Evolutionary conservation across 371 early-diverging fungal genomes (phyloP).

Genomic region (Rozella allomycis): DNA sequence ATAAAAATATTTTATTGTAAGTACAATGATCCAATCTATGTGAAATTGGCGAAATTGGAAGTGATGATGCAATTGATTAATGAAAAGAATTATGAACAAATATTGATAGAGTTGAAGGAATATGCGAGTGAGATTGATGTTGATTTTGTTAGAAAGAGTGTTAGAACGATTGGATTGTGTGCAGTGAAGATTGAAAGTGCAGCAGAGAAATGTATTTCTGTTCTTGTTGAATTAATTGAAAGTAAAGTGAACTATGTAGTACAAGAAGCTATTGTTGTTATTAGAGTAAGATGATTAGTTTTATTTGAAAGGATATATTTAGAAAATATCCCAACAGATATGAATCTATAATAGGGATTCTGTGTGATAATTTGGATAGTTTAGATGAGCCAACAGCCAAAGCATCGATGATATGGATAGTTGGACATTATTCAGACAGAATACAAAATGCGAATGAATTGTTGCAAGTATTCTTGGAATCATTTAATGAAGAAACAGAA

Average conservation of each 20-base stretch:
- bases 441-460: constrained; percentile 66
- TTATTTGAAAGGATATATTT: constrained; percentile 51
- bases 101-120: constrained; percentile 76
- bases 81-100: constrained; percentile 62
- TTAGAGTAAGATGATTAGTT: constrained; percentile 32
- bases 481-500: constrained; percentile 57
- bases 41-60: constrained; percentile 87
- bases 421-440: constrained; percentile 85
- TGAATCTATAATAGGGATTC: constrained; percentile 56
- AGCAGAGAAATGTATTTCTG: constrained; percentile 64
- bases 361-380: constrained; percentile 70
- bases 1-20: constrained; percentile 91
- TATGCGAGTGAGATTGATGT: constrained; percentile 91
- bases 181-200: constrained; percentile 76
- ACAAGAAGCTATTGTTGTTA: constrained; percentile 74
- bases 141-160: constrained; percentile 78
- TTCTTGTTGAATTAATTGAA: constrained; percentile 67
- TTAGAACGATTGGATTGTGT: constrained; percentile 72
- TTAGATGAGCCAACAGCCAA: constrained; percentile 84
- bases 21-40: constrained; percentile 94
- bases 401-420: constrained; percentile 79
- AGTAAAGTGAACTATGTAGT: constrained; percentile 74
- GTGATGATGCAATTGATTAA: constrained; percentile 69
- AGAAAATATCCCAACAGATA: constrained; percentile 74
- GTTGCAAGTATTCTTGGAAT: constrained; percentile 51